Evolutionary conservation across 257 asterid species (phyloP).

Genomic region (Handroanthus guayacan): DNA sequence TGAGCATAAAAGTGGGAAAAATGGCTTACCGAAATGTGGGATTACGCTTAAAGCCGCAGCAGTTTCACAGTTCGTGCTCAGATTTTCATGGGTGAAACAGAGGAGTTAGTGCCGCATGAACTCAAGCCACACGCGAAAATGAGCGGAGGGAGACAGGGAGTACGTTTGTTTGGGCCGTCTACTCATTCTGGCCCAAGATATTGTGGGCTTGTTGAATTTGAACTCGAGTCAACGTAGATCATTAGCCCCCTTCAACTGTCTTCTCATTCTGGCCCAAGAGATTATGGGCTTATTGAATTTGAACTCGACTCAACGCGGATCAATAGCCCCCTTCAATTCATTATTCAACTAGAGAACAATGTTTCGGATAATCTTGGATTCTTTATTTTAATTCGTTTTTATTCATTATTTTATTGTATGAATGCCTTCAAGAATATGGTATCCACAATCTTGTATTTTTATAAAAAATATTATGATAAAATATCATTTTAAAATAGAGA

Average conservation of each 20-base stretch:
- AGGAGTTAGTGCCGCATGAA: neutral
- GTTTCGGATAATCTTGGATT: neutral
- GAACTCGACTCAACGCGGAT: neutral
- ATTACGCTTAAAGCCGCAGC: neutral
- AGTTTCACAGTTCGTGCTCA: slow-evolving; percentile 12
- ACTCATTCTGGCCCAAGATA: neutral
- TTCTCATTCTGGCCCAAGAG: neutral
- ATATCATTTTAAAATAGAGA: too few relatives aligned
- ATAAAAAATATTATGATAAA: too few relatives aligned
- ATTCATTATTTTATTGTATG: too few relatives aligned
- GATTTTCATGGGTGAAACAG: neutral
- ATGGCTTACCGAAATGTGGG: neutral
- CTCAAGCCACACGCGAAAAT: neutral
- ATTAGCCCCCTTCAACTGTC: neutral
- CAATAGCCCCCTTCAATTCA: neutral
- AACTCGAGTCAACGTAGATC: neutral
- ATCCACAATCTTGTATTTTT: too few relatives aligned
- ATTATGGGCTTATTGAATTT: neutral
- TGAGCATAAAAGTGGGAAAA: neutral
- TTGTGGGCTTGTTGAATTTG: neutral
- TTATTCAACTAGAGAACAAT: too few relatives aligned
- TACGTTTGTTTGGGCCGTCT: neutral
- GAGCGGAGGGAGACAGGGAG: neutral
- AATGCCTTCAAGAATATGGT: too few relatives aligned
- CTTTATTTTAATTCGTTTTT: too few relatives aligned